phyloP scores from a whole-genome alignment of 768 basidiomycete species.

The Omphalotus guepiniiformis region DNA sequence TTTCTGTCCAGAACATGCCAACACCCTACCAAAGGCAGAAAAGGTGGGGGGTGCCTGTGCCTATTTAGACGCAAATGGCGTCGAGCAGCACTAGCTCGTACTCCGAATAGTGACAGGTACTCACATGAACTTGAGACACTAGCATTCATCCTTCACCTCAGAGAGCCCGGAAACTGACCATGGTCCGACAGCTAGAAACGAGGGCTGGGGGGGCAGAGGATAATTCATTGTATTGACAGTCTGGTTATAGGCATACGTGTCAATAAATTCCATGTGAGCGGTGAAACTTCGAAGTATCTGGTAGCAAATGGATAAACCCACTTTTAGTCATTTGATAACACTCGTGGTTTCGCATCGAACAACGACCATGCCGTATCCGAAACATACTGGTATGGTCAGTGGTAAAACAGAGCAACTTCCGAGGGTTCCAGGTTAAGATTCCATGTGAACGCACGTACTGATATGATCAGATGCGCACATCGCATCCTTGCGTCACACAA shows the following conservation, averaged over 20 bases:
- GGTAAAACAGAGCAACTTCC: background rate
- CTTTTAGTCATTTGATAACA: constrained; percentile 4
- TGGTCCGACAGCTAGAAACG: constrained; percentile 4
- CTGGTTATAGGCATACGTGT: constrained; percentile 28
- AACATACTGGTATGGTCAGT: background rate
- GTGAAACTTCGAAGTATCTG: constrained; percentile 24
- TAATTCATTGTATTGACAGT: background rate
- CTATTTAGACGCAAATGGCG: too few relatives aligned
- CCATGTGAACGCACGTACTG: background rate
- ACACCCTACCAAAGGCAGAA: too few relatives aligned
- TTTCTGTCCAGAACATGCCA: too few relatives aligned
- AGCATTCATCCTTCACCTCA: constrained; percentile 3
- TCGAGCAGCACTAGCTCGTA: too few relatives aligned
- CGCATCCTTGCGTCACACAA: background rate
- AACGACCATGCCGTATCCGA: background rate
- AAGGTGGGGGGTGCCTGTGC: too few relatives aligned
- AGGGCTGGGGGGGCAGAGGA: constrained; percentile 4
- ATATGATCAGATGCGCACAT: too few relatives aligned
- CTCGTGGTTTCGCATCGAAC: background rate
- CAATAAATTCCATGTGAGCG: constrained; percentile 29
- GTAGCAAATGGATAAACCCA: constrained; percentile 12
- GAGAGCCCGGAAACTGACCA: constrained; percentile 1
- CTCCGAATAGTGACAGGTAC: background rate
- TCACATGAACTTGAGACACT: constrained; percentile 1
- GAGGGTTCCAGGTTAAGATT: background rate